Conservation (phyloP, 352 stramenopile genomes). For the Halophytophthora polymorphica region DNA sequence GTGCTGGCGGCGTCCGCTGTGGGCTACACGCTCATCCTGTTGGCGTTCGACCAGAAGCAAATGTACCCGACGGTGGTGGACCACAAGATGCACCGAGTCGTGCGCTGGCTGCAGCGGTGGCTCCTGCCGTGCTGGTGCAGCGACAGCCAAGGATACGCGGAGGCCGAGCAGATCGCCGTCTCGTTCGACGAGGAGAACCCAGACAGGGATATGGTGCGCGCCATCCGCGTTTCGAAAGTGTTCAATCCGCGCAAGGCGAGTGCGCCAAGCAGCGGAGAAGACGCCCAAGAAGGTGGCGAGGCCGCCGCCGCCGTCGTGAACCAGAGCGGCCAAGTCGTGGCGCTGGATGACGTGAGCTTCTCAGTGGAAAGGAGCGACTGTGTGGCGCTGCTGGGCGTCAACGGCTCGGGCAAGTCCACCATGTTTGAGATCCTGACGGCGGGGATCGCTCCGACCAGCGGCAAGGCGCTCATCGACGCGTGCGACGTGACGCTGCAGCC, state of each 20-base stretch:
- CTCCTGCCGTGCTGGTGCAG: slow-evolving; percentile 17
- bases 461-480: slow-evolving; percentile 49
- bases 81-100: slow-evolving; percentile 23
- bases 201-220: slow-evolving; percentile 40
- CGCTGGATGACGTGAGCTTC: slow-evolving; percentile 76
- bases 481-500: slow-evolving; percentile 59
- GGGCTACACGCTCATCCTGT: slow-evolving; percentile 48
- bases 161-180: slow-evolving; percentile 18
- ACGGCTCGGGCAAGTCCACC: slow-evolving; percentile 96
- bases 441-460: slow-evolving; percentile 72
- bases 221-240: slow-evolving; percentile 52
- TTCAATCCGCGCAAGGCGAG: slow-evolving; percentile 42
- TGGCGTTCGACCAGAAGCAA: slow-evolving; percentile 57
- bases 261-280: not conserved
- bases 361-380: slow-evolving; percentile 85
- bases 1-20: slow-evolving; percentile 39
- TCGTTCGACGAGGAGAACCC: slow-evolving; percentile 28
- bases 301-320: slow-evolving; percentile 28
- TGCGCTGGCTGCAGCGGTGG: slow-evolving; percentile 17
- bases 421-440: slow-evolving; percentile 96
- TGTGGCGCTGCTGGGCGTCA: slow-evolving; percentile 92
- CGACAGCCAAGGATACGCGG: slow-evolving; percentile 18
- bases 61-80: slow-evolving; percentile 68
- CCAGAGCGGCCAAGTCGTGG: slow-evolving; percentile 55
- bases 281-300: slow-evolving; percentile 6